These are phyloP conservation scores for Alliaria petiolata DNA, from an alignment of 345 rosid genomes.

Conservation along the genomic window DNA sequence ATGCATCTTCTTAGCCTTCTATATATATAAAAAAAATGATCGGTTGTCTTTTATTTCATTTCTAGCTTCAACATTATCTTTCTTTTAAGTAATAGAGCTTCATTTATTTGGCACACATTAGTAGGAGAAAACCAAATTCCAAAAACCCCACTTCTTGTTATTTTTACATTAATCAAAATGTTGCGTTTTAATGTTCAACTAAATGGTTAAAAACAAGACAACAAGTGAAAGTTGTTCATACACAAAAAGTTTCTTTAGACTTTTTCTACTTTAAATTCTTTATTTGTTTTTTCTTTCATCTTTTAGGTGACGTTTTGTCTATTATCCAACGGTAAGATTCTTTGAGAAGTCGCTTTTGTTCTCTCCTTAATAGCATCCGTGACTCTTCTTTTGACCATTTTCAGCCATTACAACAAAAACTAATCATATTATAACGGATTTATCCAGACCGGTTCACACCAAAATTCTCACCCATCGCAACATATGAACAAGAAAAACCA, in stretches of 20 bases:
- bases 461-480: neutral
- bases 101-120: slow-evolving; percentile 14
- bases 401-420: neutral
- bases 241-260: neutral
- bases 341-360: slow-evolving; percentile 28
- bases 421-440: neutral
- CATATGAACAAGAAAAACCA: neutral
- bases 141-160: neutral
- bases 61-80: slow-evolving; percentile 5
- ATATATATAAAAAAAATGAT: neutral
- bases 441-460: neutral
- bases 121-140: slow-evolving; percentile 11
- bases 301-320: slow-evolving; percentile 28
- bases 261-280: slow-evolving; percentile 7
- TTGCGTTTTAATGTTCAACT: neutral
- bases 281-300: slow-evolving; percentile 2
- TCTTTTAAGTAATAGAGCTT: neutral
- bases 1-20: slow-evolving; percentile 9
- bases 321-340: slow-evolving; percentile 35
- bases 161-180: slow-evolving; percentile 1
- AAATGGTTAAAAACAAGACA: neutral
- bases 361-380: slow-evolving; percentile 24
- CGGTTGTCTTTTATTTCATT: slow-evolving; percentile 18
- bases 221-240: neutral
- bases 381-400: slow-evolving; percentile 38